Base-by-base conservation (phyloP, 2,329 filamentous ascomycete species). In the Coniosporium tulheliwenetii region DNA sequence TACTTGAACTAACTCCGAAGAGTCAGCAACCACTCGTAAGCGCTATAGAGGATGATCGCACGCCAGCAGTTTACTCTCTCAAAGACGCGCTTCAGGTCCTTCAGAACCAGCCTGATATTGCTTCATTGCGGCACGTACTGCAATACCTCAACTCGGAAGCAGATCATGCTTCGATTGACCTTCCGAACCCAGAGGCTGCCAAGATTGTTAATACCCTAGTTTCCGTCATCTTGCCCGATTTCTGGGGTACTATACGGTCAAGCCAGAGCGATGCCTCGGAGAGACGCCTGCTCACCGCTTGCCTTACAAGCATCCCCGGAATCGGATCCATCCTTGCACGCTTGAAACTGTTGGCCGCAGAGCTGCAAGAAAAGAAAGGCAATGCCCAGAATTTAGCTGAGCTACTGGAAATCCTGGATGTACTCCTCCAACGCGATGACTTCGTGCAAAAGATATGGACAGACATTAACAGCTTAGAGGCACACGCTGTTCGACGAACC, bases 181-280 rank as follows among this genome's bases (percentile, higher is more conserved):
- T 65, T 2, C 79, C 85, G 3, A 72, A 72, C 30, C 78, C 87
- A 1, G 63, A 75, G 45, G 74, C 77, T 42, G 77, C 85, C 14
- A 82, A 86, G 50, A 74, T 95, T 30, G 67, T 89, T 40, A 79
- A 86, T 52, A 64, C 75, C 2, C 63, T 98, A 31, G 76, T 93
- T 43, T 78, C 73, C 12, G 74, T 78, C 30, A 86, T 82, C 19
- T 65, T 85, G 7, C 82, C 84, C 1, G 83, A 87, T 53, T 93
- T 89, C 59, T 96, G 91, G 89, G 55, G 67, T 2, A 52, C 75
- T 8, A 53, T 89, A 12, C 61, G 66, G 32, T 44, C 50, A 33
- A 43, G 48, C 26, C 69, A 73, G 43, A 63, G 61, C n/a, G 44
- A 53, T 13, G 34, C 42, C 16, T 43, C 45, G 8, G 69, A 71